phyloP scores from a whole-genome alignment of 2,329 filamentous ascomycete species.

The Clarireedia homoeocarpa region DNA sequence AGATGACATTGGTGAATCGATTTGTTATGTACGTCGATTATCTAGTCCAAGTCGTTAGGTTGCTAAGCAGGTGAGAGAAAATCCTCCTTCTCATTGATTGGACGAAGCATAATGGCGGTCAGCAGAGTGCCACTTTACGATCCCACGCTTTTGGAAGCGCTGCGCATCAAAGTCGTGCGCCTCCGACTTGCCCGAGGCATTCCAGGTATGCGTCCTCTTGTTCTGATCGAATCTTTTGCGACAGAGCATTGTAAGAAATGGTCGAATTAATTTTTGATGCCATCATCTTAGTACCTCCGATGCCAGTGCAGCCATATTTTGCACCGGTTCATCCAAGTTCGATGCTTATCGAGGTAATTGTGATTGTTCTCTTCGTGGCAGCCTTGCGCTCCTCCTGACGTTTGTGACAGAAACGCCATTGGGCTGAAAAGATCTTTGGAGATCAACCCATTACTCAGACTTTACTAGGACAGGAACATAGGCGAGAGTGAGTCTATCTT shows the following conservation, averaged over 20 bases:
- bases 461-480: conserved; percentile 39
- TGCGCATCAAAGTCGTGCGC: conserved; percentile 41
- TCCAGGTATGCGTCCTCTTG: conserved; percentile 25
- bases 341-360: conserved; percentile 22
- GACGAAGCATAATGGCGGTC: conserved; percentile 16
- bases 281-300: conserved; percentile 18
- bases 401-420: conserved; percentile 41
- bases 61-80: conserved; percentile 42
- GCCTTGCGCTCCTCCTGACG: conserved; percentile 13
- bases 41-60: conserved; percentile 39
- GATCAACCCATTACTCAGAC: conserved; percentile 43
- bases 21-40: conserved; percentile 51
- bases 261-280: conserved; percentile 18
- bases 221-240: neutral
- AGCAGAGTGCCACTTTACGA: conserved; percentile 46
- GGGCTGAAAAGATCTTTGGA: conserved; percentile 54
- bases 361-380: neutral
- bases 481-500: conserved; percentile 29
- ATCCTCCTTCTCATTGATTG: conserved; percentile 10
- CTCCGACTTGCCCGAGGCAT: conserved; percentile 47
- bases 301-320: conserved; percentile 14
- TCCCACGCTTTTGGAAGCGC: conserved; percentile 43
- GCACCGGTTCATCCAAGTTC: conserved; percentile 15
- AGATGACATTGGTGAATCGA: conserved; percentile 41
- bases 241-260: conserved; percentile 2